These are phyloP conservation scores for Pisolithus orientalis DNA, from an alignment of 768 basidiomycete genomes.

Conservation along the genomic window DNA sequence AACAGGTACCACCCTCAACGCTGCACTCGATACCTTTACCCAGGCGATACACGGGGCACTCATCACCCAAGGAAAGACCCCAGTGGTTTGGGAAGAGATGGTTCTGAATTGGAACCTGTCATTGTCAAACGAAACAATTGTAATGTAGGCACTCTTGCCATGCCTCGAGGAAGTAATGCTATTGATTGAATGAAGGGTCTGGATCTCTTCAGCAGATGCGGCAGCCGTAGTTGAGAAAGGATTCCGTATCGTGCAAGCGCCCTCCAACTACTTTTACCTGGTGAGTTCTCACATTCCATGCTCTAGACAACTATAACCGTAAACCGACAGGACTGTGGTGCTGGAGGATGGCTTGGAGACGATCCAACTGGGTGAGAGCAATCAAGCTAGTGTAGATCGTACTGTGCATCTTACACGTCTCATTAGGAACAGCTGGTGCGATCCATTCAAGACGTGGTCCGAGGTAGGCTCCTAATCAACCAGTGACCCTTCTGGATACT, in stretches of 20 bases:
- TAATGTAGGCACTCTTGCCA: constrained; percentile 25
- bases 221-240: constrained; percentile 33
- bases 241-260: constrained; percentile 40
- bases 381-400: neutral
- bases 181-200: constrained; percentile 28
- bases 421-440: constrained; percentile 40
- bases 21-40: constrained; percentile 62
- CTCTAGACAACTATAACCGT: neutral
- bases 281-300: constrained; percentile 9
- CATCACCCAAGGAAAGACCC: constrained; percentile 53
- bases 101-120: constrained; percentile 33
- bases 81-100: constrained; percentile 80
- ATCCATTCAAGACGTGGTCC: constrained; percentile 49
- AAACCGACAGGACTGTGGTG: constrained; percentile 37
- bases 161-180: neutral
- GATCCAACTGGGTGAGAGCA: constrained; percentile 24
- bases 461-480: constrained; percentile 23
- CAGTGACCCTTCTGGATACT: constrained; percentile 10
- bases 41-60: constrained; percentile 54
- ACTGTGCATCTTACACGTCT: neutral
- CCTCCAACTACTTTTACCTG: constrained; percentile 51
- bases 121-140: constrained; percentile 35
- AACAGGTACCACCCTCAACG: constrained; percentile 47
- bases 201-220: constrained; percentile 41
- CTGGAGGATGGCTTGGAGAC: constrained; percentile 40